Percentiles rank a stretch among this genome's conserved stretches.
phyloP scores from a whole-genome alignment of 768 basidiomycete species.

The Tylopilus plumbeoviolaceoides region DNA sequence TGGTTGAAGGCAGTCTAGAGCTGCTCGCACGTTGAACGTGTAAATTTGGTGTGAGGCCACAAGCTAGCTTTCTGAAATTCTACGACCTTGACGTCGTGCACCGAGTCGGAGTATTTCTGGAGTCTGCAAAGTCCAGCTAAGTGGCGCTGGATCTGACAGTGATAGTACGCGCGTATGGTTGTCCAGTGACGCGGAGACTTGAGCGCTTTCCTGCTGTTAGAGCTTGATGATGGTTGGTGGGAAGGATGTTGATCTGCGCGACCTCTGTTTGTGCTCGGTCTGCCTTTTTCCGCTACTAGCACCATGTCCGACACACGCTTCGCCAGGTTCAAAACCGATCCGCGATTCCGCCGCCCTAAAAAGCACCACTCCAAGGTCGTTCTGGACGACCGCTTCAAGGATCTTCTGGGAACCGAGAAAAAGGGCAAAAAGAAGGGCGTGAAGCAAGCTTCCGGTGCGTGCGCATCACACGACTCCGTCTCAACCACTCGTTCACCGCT shows the following conservation, averaged over 20 bases:
- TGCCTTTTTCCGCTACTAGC: not conserved
- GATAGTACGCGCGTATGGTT: too few species aligned
- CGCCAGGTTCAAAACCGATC: conserved; percentile 28
- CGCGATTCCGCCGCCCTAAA: conserved; percentile 84
- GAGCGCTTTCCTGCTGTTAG: too few species aligned
- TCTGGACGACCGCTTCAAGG: conserved; percentile 89
- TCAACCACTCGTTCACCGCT: not conserved
- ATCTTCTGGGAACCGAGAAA: conserved; percentile 56
- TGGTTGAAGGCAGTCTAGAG: not conserved
- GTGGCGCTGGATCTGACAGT: too few species aligned
- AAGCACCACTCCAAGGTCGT: conserved; percentile 78
- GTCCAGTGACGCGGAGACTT: too few species aligned
- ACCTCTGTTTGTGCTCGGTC: not conserved
- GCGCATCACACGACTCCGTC: not conserved
- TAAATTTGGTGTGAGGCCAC: too few species aligned
- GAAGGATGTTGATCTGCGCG: not conserved
- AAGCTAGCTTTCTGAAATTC: too few species aligned
- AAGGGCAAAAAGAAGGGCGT: conserved; percentile 35
- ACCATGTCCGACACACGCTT: not conserved
- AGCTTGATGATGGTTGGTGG: too few species aligned
- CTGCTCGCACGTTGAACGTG: not conserved
- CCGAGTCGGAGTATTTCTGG: too few species aligned
- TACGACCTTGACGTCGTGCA: too few species aligned
- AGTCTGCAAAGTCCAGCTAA: too few species aligned
- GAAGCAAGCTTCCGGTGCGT: conserved; percentile 26